Percentiles rank a stretch among this genome's conserved stretches.
These are phyloP conservation scores for Ascochyta viciae-villosae DNA, from an alignment of 2,329 filamentous ascomycete genomes.

Conservation along the genomic window DNA sequence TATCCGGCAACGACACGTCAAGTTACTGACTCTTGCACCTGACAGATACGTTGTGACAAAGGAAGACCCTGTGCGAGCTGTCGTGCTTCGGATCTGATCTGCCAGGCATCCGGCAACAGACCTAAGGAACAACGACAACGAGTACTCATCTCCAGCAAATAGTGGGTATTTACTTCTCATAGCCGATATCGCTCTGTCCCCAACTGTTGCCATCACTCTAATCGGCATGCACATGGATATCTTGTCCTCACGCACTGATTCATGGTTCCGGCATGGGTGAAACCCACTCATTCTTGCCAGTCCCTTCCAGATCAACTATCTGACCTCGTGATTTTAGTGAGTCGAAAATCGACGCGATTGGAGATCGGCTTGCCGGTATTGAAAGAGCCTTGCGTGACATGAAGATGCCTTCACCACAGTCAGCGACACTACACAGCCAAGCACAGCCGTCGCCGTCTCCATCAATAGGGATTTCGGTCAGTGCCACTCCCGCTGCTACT, in stretches of 20 bases:
- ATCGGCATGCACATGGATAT: not conserved
- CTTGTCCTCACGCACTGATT: not conserved
- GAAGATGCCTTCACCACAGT: not conserved
- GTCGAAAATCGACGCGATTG: slow-evolving; percentile 49
- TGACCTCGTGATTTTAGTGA: slow-evolving; percentile 35
- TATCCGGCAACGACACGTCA: not conserved
- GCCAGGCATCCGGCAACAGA: slow-evolving; percentile 40
- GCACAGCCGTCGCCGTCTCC: not conserved
- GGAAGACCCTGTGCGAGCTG: slow-evolving; percentile 48
- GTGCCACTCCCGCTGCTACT: slow-evolving; percentile 35
- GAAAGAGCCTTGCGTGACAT: slow-evolving; percentile 31
- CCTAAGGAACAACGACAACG: slow-evolving; percentile 31
- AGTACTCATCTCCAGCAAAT: slow-evolving; percentile 48
- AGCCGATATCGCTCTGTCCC: not conserved
- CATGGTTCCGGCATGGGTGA: not conserved
- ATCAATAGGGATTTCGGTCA: slow-evolving; percentile 35
- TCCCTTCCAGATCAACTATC: not conserved
- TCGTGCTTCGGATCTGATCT: slow-evolving; percentile 41
- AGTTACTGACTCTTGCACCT: not conserved
- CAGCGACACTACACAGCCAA: not conserved
- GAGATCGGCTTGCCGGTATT: slow-evolving; percentile 33
- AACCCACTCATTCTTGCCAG: not conserved
- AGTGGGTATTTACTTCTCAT: slow-evolving; percentile 32
- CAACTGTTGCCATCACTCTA: not conserved
- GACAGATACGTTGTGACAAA: slow-evolving; percentile 42